Evolutionary conservation across 176 grass and related monocot genomes (phyloP).

Genomic region (Musa itinerans): DNA sequence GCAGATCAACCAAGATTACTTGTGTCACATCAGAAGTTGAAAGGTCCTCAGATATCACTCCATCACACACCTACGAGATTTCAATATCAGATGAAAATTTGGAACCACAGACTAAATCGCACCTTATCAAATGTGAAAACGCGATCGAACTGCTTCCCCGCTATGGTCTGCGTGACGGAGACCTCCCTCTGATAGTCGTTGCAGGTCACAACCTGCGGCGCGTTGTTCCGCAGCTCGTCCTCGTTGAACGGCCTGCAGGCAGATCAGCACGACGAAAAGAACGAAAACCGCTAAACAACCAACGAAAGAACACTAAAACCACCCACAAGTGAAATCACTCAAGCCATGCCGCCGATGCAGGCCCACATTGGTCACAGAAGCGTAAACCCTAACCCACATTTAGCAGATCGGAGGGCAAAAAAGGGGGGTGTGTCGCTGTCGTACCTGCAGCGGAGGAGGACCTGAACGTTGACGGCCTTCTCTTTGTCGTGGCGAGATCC

Average conservation of each 20-base stretch:
- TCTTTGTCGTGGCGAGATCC: conserved; percentile 92
- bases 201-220: conserved; percentile 91
- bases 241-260: conserved; percentile 68
- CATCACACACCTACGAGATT: too few relatives aligned
- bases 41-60: too few relatives aligned
- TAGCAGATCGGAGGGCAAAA: not conserved
- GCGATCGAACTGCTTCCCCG: conserved; percentile 72
- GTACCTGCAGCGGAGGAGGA: conserved; percentile 94
- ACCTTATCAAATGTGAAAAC: conserved; percentile 99
- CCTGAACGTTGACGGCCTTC: conserved; percentile 96
- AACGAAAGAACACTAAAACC: not conserved
- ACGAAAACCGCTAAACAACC: not conserved
- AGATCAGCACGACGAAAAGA: not conserved
- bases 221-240: conserved; percentile 75
- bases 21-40: too few relatives aligned
- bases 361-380: not conserved
- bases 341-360: not conserved
- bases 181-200: conserved; percentile 92
- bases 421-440: not conserved
- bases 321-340: not conserved
- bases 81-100: too few relatives aligned
- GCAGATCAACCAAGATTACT: too few relatives aligned
- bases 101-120: not conserved
- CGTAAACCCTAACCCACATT: not conserved
- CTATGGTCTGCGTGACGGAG: conserved; percentile 75